These are phyloP conservation scores for Grigorovia transvaalensis DNA, from an alignment of 805 yeast genomes.

Conservation along the genomic window DNA sequence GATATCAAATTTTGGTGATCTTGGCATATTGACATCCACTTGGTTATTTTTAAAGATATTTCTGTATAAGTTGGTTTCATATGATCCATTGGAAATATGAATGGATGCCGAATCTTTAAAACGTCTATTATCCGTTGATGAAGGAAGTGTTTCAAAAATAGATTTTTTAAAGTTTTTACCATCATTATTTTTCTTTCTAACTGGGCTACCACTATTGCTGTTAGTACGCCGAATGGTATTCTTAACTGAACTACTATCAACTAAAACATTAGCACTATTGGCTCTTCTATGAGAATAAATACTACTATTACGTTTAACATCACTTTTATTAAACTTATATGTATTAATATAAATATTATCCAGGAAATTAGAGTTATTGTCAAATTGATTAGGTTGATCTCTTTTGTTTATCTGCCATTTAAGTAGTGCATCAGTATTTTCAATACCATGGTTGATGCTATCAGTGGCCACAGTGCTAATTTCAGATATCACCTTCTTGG, in stretches of 20 bases:
- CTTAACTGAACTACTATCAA: slow-evolving; percentile 5
- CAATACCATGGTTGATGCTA: background rate
- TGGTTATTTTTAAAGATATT: too few relatives aligned
- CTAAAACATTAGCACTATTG: slow-evolving; percentile 6
- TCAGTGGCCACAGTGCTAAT: background rate
- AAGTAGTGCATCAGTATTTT: background rate
- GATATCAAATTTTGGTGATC: background rate
- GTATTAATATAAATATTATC: background rate
- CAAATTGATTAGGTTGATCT: background rate
- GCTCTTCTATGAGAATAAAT: background rate
- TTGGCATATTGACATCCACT: background rate
- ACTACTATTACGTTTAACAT: background rate
- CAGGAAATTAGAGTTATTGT: background rate
- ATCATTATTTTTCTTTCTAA: background rate
- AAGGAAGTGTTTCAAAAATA: background rate
- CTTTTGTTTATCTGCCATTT: background rate
- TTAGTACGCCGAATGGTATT: background rate
- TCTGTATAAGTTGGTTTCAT: background rate
- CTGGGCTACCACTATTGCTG: background rate
- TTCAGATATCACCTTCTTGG: background rate
- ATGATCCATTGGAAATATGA: background rate
- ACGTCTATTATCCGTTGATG: background rate
- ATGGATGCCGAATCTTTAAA: background rate
- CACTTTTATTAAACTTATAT: background rate
- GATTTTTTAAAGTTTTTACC: background rate